A percentile compares a stretch with the other conserved stretches of the same genome.
Evolutionary conservation across 495 filamentous ascomycete genomes (phyloP).

Genomic region (Daldinia concentrica): DNA sequence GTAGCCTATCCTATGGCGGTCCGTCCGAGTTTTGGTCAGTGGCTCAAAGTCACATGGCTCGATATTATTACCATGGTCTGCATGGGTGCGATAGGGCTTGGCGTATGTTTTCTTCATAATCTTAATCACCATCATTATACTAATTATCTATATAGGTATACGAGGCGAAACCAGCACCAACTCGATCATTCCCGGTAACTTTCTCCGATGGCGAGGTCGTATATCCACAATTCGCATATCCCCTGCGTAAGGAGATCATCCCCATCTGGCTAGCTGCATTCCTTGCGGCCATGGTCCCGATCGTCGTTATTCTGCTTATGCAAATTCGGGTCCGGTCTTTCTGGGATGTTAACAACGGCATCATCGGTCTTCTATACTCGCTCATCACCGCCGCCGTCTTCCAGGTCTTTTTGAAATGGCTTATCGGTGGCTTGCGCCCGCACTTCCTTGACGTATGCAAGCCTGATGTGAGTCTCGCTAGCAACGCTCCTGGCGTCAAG

Average conservation of each 20-base stretch:
- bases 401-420: conserved; percentile 65
- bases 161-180: conserved; percentile 62
- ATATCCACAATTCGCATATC: conserved; percentile 69
- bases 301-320: conserved; percentile 64
- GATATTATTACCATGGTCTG: conserved; percentile 66
- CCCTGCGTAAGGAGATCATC: conserved; percentile 68
- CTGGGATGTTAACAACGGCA: conserved; percentile 72
- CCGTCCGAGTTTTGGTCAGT: conserved; percentile 61
- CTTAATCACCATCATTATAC: not conserved
- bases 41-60: conserved; percentile 65
- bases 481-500: conserved; percentile 40
- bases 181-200: conserved; percentile 65
- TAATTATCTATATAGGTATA: conserved; percentile 58
- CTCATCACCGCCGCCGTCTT: conserved; percentile 67
- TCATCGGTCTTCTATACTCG: conserved; percentile 67
- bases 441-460: conserved; percentile 67
- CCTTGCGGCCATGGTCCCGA: conserved; percentile 63
- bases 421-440: conserved; percentile 67
- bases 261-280: conserved; percentile 68
- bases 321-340: conserved; percentile 70
- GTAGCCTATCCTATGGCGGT: conserved; percentile 51
- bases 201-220: conserved; percentile 68
- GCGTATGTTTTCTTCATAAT: conserved; percentile 53
- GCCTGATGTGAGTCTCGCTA: conserved; percentile 55
- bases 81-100: conserved; percentile 66